Evolutionary conservation across 1,284 basidiomycete genomes (phyloP), one percentile per base, ranked within the genome.

Genomic region (Afroboletus lepidellus): DNA sequence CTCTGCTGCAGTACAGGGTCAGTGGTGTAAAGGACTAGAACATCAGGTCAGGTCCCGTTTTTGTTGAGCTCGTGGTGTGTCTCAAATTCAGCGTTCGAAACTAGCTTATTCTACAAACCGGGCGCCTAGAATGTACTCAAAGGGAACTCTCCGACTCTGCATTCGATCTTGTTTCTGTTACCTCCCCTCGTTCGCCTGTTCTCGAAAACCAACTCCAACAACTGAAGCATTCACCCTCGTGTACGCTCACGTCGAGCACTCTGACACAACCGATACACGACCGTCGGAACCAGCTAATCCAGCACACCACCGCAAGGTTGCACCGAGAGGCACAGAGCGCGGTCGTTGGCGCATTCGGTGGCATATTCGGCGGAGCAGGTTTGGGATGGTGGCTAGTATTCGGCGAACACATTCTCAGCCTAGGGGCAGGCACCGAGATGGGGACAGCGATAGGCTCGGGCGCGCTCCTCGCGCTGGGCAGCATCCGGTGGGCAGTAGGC

Each of bases 71-170:
- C 0, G 38, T 25, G 12, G n/a, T 4, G 1, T n/a, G 37, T 45
- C 43, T 56, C 33, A 39, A 29, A 21, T n/a, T 51, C 25, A 46
- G 30, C 9, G 43, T 45, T 42, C 16, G 15, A 42, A 36, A 37
- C 41, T 8, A 92, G 88, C 75, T 92, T 32, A 76, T 87, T 18
- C 80, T 84, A 57, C 83, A 90, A 57, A 78, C 85, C 1, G 91
- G 89, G 15, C 75, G 79, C 46, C 72, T 91, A n/a, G 69, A 79
- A n/a, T 69, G 71, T 25, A 63, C 81, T 3, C 87, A 90, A 67
- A 57, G 69, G 3, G 58, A 72, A 2, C 65, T 87, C 12, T 74
- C 78, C 2, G 57, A 61, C 21, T 67, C 74, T 25, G 77, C 79
- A 4, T 75, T 78, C 29, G 49, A 56, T 3, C 66, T 81, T 23